Evolutionary conservation across 441 rosid genomes (phyloP), one percentile per base, ranked within the genome.

Genomic region (Arabidopsis hybrid): DNA sequence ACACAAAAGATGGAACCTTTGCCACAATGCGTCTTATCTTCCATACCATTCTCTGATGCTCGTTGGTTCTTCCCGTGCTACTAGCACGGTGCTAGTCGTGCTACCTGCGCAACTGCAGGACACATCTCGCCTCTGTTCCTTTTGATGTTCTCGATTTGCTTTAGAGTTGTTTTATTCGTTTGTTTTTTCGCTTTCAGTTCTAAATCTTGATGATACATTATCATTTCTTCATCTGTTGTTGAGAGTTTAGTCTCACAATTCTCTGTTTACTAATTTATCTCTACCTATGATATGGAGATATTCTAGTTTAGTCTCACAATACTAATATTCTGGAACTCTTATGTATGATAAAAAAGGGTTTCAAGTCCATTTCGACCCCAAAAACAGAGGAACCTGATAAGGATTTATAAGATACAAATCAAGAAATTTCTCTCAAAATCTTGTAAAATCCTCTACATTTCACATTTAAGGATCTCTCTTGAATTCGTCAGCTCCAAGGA

Each of bases 31-130:
- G 31, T 53, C 39, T 29, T 55, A 29, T 67, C 61, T n/a, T 4
- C 38, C 8, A 3, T 14, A 3, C 71, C 3, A 2, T 67, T 51
- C n/a, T 53, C 51, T 0, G 5, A 67, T 39, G 40, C 61, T 40
- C 51, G 72, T 26, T 67, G 71, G 71, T 67, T 67, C 51, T 40
- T 67, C 51, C 71, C 58, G 2, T 65, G 17, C 9, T 64, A 46
- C 11, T 36, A 18, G 21, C 21, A 18, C 21, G 21, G 21, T 18
- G 21, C 29, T 26, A 26, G 29, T 26, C 29, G 29, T 26, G 21
- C 21, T 62, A 12, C 4, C 13, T 56, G 10, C n/a, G 32, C 56
- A 18, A 51, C 56, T 18, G 0, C 34, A 26, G n/a, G 16, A 5
- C 14, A 21, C 11, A 4, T 56, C 4, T 56, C 5, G 12, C 21